Evolutionary conservation across 2,329 filamentous ascomycete genomes (phyloP).

Genomic region (Pseudocercospora cruenta): DNA sequence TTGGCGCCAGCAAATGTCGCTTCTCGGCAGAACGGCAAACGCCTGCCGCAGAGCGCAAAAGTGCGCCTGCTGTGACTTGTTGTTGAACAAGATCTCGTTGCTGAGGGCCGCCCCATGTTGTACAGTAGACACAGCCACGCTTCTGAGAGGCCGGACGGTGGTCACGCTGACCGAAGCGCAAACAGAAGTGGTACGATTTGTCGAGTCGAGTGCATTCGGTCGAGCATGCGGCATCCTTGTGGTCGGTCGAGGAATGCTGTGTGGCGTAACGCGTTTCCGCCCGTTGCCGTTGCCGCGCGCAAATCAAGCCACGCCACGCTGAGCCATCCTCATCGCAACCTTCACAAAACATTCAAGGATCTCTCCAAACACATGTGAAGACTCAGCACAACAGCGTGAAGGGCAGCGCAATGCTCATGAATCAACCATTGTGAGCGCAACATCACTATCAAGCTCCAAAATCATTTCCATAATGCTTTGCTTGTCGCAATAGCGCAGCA

Average conservation of each 20-base stretch:
- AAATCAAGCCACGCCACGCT: background rate
- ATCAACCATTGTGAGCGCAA: background rate
- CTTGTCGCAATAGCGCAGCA: background rate
- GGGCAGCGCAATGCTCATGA: background rate
- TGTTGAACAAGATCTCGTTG: no score
- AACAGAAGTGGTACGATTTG: conserved; percentile 1
- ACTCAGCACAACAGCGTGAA: background rate
- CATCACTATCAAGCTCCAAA: background rate
- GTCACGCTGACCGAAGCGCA: background rate
- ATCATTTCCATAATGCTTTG: background rate
- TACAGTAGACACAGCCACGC: no score
- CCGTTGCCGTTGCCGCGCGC: background rate
- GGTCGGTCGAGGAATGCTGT: background rate
- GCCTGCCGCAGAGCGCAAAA: no score
- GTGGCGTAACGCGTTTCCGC: background rate
- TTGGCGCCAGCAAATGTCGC: no score
- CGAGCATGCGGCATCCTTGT: background rate
- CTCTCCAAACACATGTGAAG: background rate
- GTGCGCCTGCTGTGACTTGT: no score
- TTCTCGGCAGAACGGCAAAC: no score
- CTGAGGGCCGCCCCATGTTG: no score
- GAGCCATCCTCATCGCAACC: conserved; percentile 1
- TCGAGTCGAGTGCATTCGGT: background rate
- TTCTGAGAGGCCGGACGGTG: background rate
- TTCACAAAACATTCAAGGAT: background rate